These are phyloP conservation scores for Monosporascus sp. DNA, from an alignment of 2,329 filamentous ascomycete genomes.

Conservation along the genomic window DNA sequence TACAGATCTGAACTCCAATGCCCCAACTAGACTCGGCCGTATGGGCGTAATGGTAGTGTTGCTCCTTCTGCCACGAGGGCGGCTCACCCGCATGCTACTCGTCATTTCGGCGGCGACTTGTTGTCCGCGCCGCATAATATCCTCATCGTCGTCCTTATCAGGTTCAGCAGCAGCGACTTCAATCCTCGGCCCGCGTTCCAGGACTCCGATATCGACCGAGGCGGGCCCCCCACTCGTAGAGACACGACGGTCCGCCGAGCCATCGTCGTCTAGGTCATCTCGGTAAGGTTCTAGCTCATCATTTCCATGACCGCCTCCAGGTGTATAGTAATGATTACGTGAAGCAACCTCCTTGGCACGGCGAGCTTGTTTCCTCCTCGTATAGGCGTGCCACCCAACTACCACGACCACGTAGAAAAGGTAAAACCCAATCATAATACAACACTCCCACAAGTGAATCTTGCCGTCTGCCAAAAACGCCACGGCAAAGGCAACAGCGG, in stretches of 20 bases:
- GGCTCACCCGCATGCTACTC: constrained; percentile 85
- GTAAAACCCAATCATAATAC: constrained; percentile 87
- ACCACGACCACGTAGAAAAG: constrained; percentile 84
- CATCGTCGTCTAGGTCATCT: constrained; percentile 54
- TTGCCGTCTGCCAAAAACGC: constrained; percentile 79
- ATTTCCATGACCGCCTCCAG: constrained; percentile 39
- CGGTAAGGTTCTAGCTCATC: constrained; percentile 63
- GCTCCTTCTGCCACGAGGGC: constrained; percentile 59
- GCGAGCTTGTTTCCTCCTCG: constrained; percentile 55
- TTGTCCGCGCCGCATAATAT: constrained; percentile 47
- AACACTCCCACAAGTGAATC: constrained; percentile 84
- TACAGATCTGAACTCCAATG: constrained; percentile 87
- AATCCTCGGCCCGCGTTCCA: constrained; percentile 43
- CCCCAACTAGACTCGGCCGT: constrained; percentile 86
- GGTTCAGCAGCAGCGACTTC: constrained; percentile 38
- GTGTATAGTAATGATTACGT: constrained; percentile 66
- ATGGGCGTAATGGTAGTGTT: constrained; percentile 79
- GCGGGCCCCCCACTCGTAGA: constrained; percentile 23
- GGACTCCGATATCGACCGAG: constrained; percentile 34
- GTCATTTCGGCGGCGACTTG: constrained; percentile 77
- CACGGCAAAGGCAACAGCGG: constrained; percentile 82
- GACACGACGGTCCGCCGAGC: constrained; percentile 25
- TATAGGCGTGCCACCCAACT: constrained; percentile 87
- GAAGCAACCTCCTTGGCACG: constrained; percentile 66
- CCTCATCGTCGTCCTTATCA: constrained; percentile 49